A percentile compares a stretch with the other conserved stretches of the same genome.
Evolutionary conservation across 2,329 filamentous ascomycete genomes (phyloP).

Genomic region (Stagonosporopsis chrysanthemi): DNA sequence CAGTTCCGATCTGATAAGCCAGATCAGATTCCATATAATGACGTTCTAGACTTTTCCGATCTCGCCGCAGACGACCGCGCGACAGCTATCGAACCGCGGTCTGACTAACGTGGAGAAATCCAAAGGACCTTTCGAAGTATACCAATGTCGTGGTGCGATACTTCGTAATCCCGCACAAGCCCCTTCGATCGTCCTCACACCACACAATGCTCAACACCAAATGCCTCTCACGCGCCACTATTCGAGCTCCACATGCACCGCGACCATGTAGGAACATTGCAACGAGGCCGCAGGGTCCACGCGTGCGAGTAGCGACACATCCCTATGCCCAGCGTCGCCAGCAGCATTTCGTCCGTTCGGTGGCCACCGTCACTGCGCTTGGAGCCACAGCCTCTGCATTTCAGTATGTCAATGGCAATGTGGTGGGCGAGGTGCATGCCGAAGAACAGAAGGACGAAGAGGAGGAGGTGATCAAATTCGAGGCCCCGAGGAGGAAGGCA

Average conservation of each 20-base stretch:
- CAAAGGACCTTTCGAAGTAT: neutral
- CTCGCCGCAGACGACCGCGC: conserved; percentile 11
- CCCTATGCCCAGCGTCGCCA: conserved; percentile 55
- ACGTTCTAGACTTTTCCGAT: conserved; percentile 26
- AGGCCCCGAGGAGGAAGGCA: conserved; percentile 66
- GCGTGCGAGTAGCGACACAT: conserved; percentile 39
- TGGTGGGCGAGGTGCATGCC: conserved; percentile 55
- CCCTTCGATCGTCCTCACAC: conserved; percentile 10
- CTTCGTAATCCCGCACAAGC: neutral
- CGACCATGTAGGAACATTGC: conserved; percentile 38
- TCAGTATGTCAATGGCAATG: conserved; percentile 53
- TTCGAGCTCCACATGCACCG: conserved; percentile 34
- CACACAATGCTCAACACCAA: conserved; percentile 42
- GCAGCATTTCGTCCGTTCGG: conserved; percentile 55
- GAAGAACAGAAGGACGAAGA: conserved; percentile 57
- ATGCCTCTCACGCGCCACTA: conserved; percentile 42
- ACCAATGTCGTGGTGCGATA: conserved; percentile 4
- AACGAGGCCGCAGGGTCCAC: conserved; percentile 27
- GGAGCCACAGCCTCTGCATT: conserved; percentile 55
- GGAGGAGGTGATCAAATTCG: conserved; percentile 69
- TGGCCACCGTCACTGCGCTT: conserved; percentile 52
- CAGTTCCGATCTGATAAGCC: conserved; percentile 17
- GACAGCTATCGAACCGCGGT: conserved; percentile 20
- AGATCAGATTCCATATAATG: conserved; percentile 20
- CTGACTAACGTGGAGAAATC: conserved; percentile 14